Conservation (phyloP, 2,329 filamentous ascomycete genomes). For the Botryosphaeria dothidea region DNA sequence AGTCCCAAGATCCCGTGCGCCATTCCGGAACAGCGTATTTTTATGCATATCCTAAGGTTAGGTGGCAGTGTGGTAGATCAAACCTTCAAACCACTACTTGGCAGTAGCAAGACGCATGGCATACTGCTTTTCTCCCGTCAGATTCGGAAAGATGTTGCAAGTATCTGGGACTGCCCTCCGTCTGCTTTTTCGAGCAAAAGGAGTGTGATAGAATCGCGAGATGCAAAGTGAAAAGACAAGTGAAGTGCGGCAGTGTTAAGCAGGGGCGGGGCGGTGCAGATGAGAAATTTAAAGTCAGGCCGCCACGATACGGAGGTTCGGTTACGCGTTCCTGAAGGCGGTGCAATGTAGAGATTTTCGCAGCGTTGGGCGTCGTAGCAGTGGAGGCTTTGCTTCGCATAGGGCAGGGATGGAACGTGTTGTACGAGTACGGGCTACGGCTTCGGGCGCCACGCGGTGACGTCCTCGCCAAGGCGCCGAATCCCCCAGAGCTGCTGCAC, state of each 20-base stretch:
- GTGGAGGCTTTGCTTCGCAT: slow-evolving; percentile 4
- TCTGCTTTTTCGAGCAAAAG: neutral
- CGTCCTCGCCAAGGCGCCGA: neutral
- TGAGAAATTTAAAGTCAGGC: neutral
- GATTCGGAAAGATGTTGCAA: no score
- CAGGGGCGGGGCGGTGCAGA: neutral
- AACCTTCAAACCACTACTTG: no score
- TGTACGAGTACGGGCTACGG: neutral
- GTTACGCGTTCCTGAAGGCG: slow-evolving; percentile 5
- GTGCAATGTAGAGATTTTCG: neutral
- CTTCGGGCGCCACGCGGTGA: slow-evolving; percentile 1
- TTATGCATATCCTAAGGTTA: no score
- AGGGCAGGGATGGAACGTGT: neutral
- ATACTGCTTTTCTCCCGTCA: no score
- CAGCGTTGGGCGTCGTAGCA: neutral
- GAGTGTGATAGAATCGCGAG: neutral
- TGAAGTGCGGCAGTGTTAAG: neutral
- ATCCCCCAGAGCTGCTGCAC: neutral
- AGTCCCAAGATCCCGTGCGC: no score
- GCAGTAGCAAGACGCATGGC: no score
- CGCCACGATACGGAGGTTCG: neutral
- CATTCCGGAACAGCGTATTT: no score
- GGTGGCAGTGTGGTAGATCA: no score
- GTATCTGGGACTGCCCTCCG: neutral
- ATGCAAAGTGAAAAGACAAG: no score